Evolutionary conservation across 129 eudicot species (phyloP).

Genomic region (Scalesia atractyloides): DNA sequence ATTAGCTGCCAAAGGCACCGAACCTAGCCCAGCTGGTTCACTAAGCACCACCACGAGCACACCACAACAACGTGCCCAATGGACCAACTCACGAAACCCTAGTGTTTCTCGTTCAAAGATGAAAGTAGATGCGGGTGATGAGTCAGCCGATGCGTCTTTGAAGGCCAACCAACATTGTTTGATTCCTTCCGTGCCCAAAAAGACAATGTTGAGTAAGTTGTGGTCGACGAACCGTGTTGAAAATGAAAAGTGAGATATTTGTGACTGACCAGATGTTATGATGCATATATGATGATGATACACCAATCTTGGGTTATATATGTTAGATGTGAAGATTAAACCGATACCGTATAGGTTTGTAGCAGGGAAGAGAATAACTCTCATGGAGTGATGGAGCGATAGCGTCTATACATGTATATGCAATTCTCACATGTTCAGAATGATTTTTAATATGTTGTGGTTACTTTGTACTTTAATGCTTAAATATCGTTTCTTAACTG

Average conservation of each 20-base stretch:
- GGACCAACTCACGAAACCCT: slow-evolving; percentile 60
- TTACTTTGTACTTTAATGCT: neutral
- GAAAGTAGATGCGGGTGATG: slow-evolving; percentile 43
- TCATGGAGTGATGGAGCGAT: slow-evolving; percentile 3
- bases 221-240: slow-evolving; percentile 53
- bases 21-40: slow-evolving; percentile 38
- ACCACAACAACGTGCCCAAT: slow-evolving; percentile 51
- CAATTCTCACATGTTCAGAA: neutral
- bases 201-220: slow-evolving; percentile 57
- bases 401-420: slow-evolving; percentile 3
- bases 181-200: slow-evolving; percentile 49
- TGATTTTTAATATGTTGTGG: neutral
- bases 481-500: neutral
- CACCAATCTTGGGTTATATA: slow-evolving; percentile 1
- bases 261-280: neutral
- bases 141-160: slow-evolving; percentile 35
- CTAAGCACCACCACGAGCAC: slow-evolving; percentile 30
- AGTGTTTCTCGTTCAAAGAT: slow-evolving; percentile 48
- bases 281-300: neutral
- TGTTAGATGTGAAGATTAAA: neutral
- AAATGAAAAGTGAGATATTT: slow-evolving; percentile 13
- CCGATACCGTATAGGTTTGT: neutral
- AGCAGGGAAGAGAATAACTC: neutral
- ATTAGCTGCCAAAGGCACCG: slow-evolving; percentile 46
- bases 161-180: slow-evolving; percentile 44